A percentile compares a stretch with the other conserved stretches of the same genome.
Evolutionary conservation across 345 rosid species (phyloP).

Genomic region (Eucalyptus paniculata): DNA sequence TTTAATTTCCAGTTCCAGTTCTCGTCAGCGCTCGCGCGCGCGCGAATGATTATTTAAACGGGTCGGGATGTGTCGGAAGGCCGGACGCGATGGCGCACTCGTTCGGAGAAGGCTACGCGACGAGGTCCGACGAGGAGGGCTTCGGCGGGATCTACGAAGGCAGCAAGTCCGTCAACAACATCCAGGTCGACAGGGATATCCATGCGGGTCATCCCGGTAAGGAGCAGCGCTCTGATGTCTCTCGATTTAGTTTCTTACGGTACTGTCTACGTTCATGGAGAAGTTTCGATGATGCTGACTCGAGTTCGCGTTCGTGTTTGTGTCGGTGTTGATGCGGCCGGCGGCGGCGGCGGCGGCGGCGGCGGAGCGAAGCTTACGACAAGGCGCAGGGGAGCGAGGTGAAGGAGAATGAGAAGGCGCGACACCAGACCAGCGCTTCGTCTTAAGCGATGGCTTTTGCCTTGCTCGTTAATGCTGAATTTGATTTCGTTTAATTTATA

Average conservation of each 20-base stretch:
- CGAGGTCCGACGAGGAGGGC: constrained; percentile 80
- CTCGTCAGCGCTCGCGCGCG: no score
- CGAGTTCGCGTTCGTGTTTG: neutral
- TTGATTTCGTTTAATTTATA: neutral
- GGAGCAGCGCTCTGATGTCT: neutral
- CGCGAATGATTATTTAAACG: neutral
- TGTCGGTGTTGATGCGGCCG: no score
- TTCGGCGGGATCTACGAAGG: constrained; percentile 67
- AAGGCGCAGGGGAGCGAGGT: constrained; percentile 65
- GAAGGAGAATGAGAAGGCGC: constrained; percentile 54
- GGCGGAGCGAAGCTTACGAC: constrained; percentile 34
- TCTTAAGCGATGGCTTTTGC: neutral
- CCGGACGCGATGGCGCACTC: constrained; percentile 58
- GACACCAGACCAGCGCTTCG: constrained; percentile 30
- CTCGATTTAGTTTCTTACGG: rapidly evolving
- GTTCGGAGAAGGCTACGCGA: constrained; percentile 69
- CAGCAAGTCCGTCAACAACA: constrained; percentile 13
- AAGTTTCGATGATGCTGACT: neutral
- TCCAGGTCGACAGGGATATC: neutral
- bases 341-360: no score
- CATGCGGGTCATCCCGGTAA: neutral
- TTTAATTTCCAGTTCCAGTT: neutral
- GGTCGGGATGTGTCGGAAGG: neutral
- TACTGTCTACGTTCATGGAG: rapidly evolving
- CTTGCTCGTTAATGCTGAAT: neutral